Evolutionary conservation across 23 red algal genomes (phyloP), one percentile per base, ranked within the genome.

Genomic region (Gracilaria gracilis): DNA sequence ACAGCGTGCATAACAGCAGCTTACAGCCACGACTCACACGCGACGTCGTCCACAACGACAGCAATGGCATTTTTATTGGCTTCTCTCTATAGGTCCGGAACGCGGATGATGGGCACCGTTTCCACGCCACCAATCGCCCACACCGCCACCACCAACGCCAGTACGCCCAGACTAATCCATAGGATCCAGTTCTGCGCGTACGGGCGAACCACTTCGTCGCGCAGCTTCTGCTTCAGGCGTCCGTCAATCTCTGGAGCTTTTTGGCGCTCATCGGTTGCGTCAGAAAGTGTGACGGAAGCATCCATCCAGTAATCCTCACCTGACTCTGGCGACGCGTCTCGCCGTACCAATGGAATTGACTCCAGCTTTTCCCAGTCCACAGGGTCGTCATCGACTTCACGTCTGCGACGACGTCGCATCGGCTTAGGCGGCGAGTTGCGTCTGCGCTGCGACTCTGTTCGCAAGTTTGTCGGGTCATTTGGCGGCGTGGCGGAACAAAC

Each of bases 131-230:
- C 86, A 12, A 95, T 35, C 44, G 92, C 67, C 47, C 77, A 62
- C 21, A 88, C 85, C 23, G 71, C 54, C 24, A 98, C 21, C 38
- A 91, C 86, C n/a, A 98, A 38, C 42, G 84, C 75, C 57, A 75
- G 25, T 11, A 98, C 96, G n/a, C 65, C 87, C 42, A 91, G 8
- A 20, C 86, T 79, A 27, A 86, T 79, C 21, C 93, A 32, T 20
- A 90, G 59, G 79, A 98, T 98, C 96, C 96, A 98, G 75, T 98
- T 98, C 33, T 98, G 40, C 35, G 79, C 37, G 67, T 95, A 98
- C 16, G 96, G 96, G 3, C 83, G 64, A 29, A 93, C 91, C 32
- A 93, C 71, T 79, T 98, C 96, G 15, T 88, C 39, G 37, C 91
- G 91, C 29, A 98, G 80, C 79, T 87, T 91, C 25, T 92, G 48